Percentiles rank a stretch among this genome's conserved stretches.
phyloP scores from a whole-genome alignment of 2,329 filamentous ascomycete species.

The Acephala macrosclerotiorum region DNA sequence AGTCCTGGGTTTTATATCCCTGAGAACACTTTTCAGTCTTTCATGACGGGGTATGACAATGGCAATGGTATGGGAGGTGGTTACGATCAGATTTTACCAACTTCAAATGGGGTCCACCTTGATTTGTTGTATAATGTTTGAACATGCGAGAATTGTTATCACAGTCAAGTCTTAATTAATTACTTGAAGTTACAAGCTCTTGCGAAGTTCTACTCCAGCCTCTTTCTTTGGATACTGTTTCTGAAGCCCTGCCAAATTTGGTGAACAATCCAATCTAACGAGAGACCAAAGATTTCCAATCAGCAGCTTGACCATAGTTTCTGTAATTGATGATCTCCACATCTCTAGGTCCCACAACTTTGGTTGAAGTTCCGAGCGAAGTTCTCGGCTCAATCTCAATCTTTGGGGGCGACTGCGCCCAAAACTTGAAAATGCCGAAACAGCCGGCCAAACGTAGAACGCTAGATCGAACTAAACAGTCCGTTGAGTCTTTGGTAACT shows the following conservation, averaged over 20 bases:
- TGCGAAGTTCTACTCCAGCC: no score
- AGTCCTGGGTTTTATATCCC: constrained; percentile 25
- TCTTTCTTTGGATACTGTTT: no score
- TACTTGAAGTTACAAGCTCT: no score
- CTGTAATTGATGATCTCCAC: no score
- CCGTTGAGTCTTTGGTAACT: background rate
- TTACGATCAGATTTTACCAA: constrained; percentile 15
- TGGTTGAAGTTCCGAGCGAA: background rate
- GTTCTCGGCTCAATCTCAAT: background rate
- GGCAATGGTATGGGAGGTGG: constrained; percentile 11
- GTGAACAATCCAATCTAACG: no score
- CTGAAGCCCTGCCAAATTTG: no score
- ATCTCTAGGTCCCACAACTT: background rate
- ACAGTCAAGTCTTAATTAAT: no score
- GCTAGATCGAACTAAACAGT: background rate
- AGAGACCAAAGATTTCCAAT: no score
- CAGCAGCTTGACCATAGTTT: no score
- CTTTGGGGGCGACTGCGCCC: background rate
- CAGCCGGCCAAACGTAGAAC: background rate
- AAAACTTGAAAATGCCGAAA: background rate
- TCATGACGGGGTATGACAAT: constrained; percentile 15
- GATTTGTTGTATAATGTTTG: constrained; percentile 13
- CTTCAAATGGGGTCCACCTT: background rate
- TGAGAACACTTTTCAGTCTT: constrained; percentile 22
- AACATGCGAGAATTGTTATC: background rate